Evolutionary conservation across 1,139 yeast genomes (phyloP), one percentile per base, ranked within the genome.

Genomic region (Hyphopichia wangnamkhiaoensis): DNA sequence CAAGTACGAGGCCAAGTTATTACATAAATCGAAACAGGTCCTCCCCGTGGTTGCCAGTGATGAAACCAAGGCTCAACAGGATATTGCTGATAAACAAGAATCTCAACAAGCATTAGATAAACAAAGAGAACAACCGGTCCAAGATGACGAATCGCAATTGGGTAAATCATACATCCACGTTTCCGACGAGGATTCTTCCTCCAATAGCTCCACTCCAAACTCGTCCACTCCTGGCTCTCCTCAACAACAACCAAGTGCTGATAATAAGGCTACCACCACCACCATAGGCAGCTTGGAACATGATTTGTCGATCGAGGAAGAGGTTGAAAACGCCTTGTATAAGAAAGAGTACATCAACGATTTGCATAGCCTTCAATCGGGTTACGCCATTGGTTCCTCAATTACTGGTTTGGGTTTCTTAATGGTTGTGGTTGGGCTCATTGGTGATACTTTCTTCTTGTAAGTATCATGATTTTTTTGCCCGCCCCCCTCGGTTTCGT

Each of bases 121-220:
- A 20, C 13, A 28, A 13, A 13, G 36, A 10, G 48, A 49, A 33
- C 46, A 43, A 36, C n/a, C n/a, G n/a, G n/a, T n/a, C n/a, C 45
- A 52, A 15, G 62, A 61, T 34, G 64, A 63, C 37, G 61, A 54
- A 27, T 71, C 74, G 29, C 65, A 65, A 24, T 65, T 79, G 46
- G 78, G 77, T 41, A 70, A 69, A 52, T 76, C 82, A 9, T 72
- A 72, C 49, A 69, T 72, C 42, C 76, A 72, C 35, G 74, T 76
- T 23, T 76, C 80, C 25, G 79, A 75, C 45, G 77, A 71, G 25
- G 65, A 58, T 23, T 53, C 58, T 17, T 57, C 66, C 24, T 54
- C 65, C 13, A 38, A 52, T 15, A 43, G 52, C n/a, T 50, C 60
- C 30, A 63, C 69, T 12, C 70, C 71, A 7, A 48, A 52, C 15